phyloP scores from a whole-genome alignment of 331 rosid species.

The Pyrus hybrid region DNA sequence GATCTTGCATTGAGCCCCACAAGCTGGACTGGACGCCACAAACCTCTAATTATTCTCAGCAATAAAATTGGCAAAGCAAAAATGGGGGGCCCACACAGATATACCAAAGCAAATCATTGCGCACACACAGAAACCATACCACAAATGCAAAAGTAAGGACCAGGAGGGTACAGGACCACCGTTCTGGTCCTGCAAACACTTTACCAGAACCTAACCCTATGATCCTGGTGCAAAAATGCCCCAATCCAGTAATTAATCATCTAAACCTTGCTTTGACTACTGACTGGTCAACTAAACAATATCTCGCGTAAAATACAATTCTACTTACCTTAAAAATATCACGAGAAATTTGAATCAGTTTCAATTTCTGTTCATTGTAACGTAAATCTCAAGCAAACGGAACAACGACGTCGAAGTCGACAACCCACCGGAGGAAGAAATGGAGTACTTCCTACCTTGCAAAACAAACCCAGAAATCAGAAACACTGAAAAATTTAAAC shows the following conservation, averaged over 20 bases:
- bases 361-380: conserved; percentile 40
- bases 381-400: conserved; percentile 59
- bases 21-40: background rate
- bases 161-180: background rate
- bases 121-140: background rate
- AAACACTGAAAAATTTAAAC: background rate
- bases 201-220: background rate
- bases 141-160: background rate
- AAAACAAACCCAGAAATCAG: conserved; percentile 12
- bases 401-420: conserved; percentile 6
- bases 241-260: background rate
- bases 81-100: background rate
- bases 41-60: background rate
- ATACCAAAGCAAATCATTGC: background rate
- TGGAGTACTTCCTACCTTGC: conserved; percentile 10
- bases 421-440: background rate
- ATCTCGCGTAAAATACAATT: background rate
- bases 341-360: conserved; percentile 7
- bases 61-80: background rate
- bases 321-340: conserved; percentile 4
- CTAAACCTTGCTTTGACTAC: conserved; percentile 1
- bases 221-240: background rate
- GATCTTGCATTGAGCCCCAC: conserved; percentile 1
- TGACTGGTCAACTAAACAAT: background rate
- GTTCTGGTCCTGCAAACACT: background rate